Base-by-base conservation (phyloP, 345 rosid species). In the Corchorus capsularis region DNA sequence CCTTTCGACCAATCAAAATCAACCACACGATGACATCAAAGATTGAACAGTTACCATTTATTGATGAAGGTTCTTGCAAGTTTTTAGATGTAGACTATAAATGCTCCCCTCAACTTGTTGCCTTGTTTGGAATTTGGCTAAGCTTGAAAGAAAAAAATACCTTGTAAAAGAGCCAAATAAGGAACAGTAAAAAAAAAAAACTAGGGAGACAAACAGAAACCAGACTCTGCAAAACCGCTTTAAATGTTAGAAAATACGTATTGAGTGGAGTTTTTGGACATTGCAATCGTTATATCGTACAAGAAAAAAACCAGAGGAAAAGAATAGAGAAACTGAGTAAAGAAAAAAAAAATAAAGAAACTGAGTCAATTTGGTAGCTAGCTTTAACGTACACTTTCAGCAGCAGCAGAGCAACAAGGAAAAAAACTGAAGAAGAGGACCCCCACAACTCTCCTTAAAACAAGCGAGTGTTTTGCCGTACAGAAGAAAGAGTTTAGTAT, bases 141-240 rank as follows among this genome's bases (percentile, higher is more conserved):
- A 64, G 61, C 45, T 74, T 35, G 68, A 75, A 72, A 39, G 43
- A 39, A 82, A 54, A 27, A 17, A 27, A 69, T 6, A 8, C 27
- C 75, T 64, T 65, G 81, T 7, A 60, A 22, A 27, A 69, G 11
- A 41, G 3, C 27, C 46, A 49, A 47, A 22, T 4, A 22, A 73
- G 4, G 5, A 34, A 45, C 11, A 53, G 17, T 35, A 63, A 73
- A 57, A 37, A 19, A 37, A 19, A 45, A 32, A 6, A 47, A 35
- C 64, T 35, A 32, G 73, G 46, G 52, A 50, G 73, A 66, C 79
- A 78, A 43, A 15, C 20, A 3, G 81, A 75, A 75, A 75, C 82
- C 79, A 66, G 50, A 8, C 34, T 64, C 81, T 77, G 80, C 84
- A 54, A 82, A 82, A 78, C 88, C 79, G 71, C 82, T 39, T 39